Conservation (phyloP, 169 alveolate species). For the Theileria luwenshuni region DNA sequence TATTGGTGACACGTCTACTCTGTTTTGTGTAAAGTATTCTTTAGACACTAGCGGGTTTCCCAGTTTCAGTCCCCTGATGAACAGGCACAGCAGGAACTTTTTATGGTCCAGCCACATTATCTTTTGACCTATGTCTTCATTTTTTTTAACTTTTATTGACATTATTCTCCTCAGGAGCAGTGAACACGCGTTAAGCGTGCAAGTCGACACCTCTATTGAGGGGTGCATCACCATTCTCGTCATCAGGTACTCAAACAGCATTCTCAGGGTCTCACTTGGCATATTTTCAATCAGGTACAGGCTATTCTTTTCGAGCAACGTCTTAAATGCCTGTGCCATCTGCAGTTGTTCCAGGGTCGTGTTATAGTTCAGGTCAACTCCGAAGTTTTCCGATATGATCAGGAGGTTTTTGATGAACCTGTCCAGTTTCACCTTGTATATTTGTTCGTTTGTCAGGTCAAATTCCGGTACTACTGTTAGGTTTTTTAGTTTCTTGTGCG, state of each 20-base stretch:
- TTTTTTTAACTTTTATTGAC: slow-evolving; percentile 13
- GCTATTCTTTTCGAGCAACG: slow-evolving; percentile 40
- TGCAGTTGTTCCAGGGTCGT: slow-evolving; percentile 38
- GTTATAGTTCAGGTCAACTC: slow-evolving; percentile 28
- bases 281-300: slow-evolving; percentile 28
- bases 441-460: slow-evolving; percentile 25
- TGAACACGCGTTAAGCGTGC: slow-evolving; percentile 39
- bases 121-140: slow-evolving; percentile 16
- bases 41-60: slow-evolving; percentile 42
- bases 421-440: slow-evolving; percentile 38
- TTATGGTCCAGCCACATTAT: slow-evolving; percentile 45
- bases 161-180: slow-evolving; percentile 36
- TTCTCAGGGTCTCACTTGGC: slow-evolving; percentile 21
- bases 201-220: slow-evolving; percentile 57
- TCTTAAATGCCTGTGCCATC: slow-evolving; percentile 55
- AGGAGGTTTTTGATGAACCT: slow-evolving; percentile 46
- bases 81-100: slow-evolving; percentile 39
- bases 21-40: not conserved
- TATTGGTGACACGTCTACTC: not conserved
- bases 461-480: slow-evolving; percentile 29
- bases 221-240: slow-evolving; percentile 61
- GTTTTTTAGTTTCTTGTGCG: slow-evolving; percentile 34
- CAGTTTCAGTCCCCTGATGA: slow-evolving; percentile 50
- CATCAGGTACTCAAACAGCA: slow-evolving; percentile 30
- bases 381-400: slow-evolving; percentile 32